These are phyloP conservation scores for Chalciporus chontae DNA, from an alignment of 768 basidiomycete species.

Conservation along the genomic window DNA sequence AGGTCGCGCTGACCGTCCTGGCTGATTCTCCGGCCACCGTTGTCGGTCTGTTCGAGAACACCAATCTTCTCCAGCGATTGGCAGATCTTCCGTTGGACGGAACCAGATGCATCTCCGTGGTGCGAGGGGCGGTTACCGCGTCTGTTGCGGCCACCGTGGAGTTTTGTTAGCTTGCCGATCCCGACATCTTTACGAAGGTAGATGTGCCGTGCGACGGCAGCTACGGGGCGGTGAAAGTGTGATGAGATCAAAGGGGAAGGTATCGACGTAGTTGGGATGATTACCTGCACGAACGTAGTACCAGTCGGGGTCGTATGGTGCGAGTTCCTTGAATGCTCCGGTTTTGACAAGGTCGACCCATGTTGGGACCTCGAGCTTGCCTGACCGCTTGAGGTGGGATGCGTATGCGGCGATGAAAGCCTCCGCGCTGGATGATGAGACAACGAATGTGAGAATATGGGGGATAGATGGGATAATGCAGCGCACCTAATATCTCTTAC, in stretches of 20 bases:
- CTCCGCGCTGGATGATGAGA: slow-evolving; percentile 62
- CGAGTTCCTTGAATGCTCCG: slow-evolving; percentile 94
- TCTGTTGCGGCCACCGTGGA: slow-evolving; percentile 93
- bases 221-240: slow-evolving; percentile 35
- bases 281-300: slow-evolving; percentile 97
- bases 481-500: slow-evolving; percentile 75
- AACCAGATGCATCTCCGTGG: slow-evolving; percentile 81
- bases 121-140: slow-evolving; percentile 97
- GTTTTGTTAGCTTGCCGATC: slow-evolving; percentile 89
- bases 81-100: slow-evolving; percentile 92
- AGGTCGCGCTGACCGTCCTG: slow-evolving; percentile 97
- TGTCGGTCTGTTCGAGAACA: slow-evolving; percentile 89
- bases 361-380: slow-evolving; percentile 97
- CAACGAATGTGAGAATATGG: slow-evolving; percentile 17
- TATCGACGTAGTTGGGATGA: slow-evolving; percentile 24
- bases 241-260: neutral
- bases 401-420: slow-evolving; percentile 92
- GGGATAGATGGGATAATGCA: neutral
- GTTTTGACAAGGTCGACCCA: slow-evolving; percentile 99
- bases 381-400: slow-evolving; percentile 95
- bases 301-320: slow-evolving; percentile 99
- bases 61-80: slow-evolving; percentile 99
- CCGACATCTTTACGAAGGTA: slow-evolving; percentile 98
- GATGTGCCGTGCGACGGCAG: slow-evolving; percentile 97
- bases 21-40: slow-evolving; percentile 93